phyloP scores from a whole-genome alignment of 83 land plant species.

The Picea abies region DNA sequence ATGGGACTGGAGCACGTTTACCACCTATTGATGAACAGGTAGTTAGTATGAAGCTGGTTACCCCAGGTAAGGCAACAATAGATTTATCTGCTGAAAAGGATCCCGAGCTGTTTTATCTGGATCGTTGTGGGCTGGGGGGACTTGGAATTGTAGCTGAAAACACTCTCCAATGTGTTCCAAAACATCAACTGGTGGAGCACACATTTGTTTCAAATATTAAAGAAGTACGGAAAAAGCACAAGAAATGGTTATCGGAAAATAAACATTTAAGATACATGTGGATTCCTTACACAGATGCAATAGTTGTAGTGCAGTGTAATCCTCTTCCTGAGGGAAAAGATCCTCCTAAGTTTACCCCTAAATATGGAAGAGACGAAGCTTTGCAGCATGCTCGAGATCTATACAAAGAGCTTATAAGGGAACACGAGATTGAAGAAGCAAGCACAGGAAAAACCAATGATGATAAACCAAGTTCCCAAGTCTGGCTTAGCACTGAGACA shows the following conservation, averaged over 20 bases:
- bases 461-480: conserved; percentile 3
- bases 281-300: conserved; percentile 92
- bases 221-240: conserved; percentile 92
- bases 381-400: conserved; percentile 74
- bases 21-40: conserved; percentile 47
- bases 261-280: conserved; percentile 94
- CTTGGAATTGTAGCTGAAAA: conserved; percentile 99
- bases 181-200: conserved; percentile 28
- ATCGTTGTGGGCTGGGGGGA: conserved; percentile 97
- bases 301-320: conserved; percentile 93
- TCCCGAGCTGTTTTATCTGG: conserved; percentile 92
- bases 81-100: conserved; percentile 88
- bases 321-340: conserved; percentile 87
- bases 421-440: conserved; percentile 16
- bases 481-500: conserved; percentile 14
- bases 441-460: background rate
- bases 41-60: conserved; percentile 88
- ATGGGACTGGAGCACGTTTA: conserved; percentile 96
- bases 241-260: conserved; percentile 94
- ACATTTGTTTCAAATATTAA: conserved; percentile 14
- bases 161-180: conserved; percentile 93
- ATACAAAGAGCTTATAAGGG: conserved; percentile 57
- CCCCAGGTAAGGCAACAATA: conserved; percentile 91
- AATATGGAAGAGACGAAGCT: conserved; percentile 76
- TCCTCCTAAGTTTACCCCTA: conserved; percentile 66